A percentile compares a stretch with the other conserved stretches of the same genome.
These are phyloP conservation scores for Capsella rubella DNA, from an alignment of 441 rosid species.

Conservation along the genomic window DNA sequence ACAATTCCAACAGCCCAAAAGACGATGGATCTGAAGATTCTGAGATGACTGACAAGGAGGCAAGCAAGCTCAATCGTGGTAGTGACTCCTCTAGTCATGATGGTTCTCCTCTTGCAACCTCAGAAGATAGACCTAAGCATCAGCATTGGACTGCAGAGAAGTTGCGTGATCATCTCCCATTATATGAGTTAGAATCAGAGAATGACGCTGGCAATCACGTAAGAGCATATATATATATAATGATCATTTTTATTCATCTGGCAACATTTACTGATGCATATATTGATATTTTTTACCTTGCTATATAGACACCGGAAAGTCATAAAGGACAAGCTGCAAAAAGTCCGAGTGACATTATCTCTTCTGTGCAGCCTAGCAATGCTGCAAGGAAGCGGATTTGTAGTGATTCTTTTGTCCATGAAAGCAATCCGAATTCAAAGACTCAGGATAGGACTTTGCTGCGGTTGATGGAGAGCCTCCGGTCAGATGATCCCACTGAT, in stretches of 20 bases:
- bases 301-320: slow-evolving; percentile 43
- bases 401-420: slow-evolving; percentile 22
- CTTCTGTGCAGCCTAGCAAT: slow-evolving; percentile 13
- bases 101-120: slow-evolving; percentile 32
- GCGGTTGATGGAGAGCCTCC: slow-evolving; percentile 56
- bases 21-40: slow-evolving; percentile 35
- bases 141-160: slow-evolving; percentile 47
- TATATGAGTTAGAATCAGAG: slow-evolving; percentile 58
- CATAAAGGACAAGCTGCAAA: slow-evolving; percentile 26
- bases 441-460: slow-evolving; percentile 46
- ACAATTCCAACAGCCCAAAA: slow-evolving; percentile 28
- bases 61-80: slow-evolving; percentile 28
- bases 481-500: slow-evolving; percentile 57
- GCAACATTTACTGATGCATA: not conserved
- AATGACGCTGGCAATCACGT: slow-evolving; percentile 62
- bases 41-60: slow-evolving; percentile 31
- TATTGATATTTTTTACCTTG: not conserved
- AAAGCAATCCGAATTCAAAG: slow-evolving; percentile 33
- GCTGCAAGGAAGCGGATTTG: slow-evolving; percentile 26
- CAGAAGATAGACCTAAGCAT: slow-evolving; percentile 43
- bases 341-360: not conserved
- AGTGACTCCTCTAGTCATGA: slow-evolving; percentile 34
- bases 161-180: slow-evolving; percentile 54
- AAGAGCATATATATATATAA: slow-evolving; percentile 39
- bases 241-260: slow-evolving; percentile 11